Conservation (phyloP, 108 stramenopile species). For the Pseudonitzschia multiseries region DNA sequence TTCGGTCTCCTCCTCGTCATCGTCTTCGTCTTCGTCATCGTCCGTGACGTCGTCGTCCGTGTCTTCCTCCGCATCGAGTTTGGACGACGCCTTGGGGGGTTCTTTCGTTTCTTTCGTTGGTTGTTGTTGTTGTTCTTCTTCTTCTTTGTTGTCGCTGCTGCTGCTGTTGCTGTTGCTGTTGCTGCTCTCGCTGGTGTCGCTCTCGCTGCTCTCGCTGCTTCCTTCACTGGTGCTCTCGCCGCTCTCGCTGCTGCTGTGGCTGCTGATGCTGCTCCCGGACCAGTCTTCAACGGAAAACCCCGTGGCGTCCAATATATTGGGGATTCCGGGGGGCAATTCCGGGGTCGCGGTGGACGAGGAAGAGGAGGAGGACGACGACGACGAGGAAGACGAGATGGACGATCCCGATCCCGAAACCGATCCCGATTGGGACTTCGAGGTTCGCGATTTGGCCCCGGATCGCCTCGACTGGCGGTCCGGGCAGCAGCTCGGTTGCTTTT, state of each 20-base stretch:
- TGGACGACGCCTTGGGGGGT: neutral
- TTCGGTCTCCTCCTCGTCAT: neutral
- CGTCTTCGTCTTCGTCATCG: too few species aligned
- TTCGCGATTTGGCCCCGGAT: neutral
- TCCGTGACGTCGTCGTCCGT: too few species aligned
- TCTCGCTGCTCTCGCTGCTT: neutral
- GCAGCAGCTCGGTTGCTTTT: neutral
- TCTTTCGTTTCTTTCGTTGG: neutral
- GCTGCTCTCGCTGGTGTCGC: neutral
- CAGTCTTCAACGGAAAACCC: too few species aligned
- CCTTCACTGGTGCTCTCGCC: too few species aligned
- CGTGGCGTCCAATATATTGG: too few species aligned
- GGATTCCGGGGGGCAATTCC: neutral
- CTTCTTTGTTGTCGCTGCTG: too few species aligned
- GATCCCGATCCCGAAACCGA: neutral
- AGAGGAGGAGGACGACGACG: neutral
- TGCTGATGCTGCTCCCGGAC: neutral
- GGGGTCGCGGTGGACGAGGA: neutral
- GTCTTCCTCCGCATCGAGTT: too few species aligned
- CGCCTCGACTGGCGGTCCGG: too few species aligned
- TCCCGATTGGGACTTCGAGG: neutral
- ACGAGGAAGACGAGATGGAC: neutral
- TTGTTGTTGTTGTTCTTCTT: neutral
- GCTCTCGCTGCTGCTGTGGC: neutral
- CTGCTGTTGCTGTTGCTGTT: neutral